phyloP scores from a whole-genome alignment of 805 yeast genomes.

The Spathaspora boniae region DNA sequence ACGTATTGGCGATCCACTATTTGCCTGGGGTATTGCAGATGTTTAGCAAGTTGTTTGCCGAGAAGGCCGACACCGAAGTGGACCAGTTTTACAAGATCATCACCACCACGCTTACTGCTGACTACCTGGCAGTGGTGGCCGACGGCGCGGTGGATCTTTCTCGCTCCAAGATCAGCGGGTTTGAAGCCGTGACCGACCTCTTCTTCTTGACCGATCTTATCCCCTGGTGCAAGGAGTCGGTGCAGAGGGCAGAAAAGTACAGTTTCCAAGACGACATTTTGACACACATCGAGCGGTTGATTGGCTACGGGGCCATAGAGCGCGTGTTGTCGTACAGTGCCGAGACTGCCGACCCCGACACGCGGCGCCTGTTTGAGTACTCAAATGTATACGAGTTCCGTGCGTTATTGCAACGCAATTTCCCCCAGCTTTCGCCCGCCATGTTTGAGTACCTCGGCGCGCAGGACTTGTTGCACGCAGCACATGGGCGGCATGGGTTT shows the following conservation, averaged over 20 bases:
- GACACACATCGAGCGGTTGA: conserved; percentile 54
- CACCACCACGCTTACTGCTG: conserved; percentile 23
- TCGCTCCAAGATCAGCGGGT: conserved; percentile 27
- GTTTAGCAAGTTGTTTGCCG: conserved; percentile 39
- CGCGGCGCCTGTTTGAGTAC: conserved; percentile 34
- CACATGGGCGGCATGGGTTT: conserved; percentile 22
- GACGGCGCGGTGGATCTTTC: conserved; percentile 27
- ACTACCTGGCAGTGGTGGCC: conserved; percentile 15
- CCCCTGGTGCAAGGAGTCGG: conserved; percentile 60
- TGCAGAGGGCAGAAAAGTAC: conserved; percentile 37
- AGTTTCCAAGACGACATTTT: conserved; percentile 57
- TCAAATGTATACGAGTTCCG: conserved; percentile 62
- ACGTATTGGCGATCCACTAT: conserved; percentile 60
- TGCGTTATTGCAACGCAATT: conserved; percentile 59
- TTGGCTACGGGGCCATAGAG: conserved; percentile 68
- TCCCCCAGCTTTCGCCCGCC: conserved; percentile 54
- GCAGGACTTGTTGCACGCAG: conserved; percentile 25
- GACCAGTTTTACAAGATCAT: conserved; percentile 37
- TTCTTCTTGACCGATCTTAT: conserved; percentile 57
- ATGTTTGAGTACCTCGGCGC: conserved; percentile 51
- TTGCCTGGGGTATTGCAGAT: conserved; percentile 56
- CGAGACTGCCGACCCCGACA: conserved; percentile 43
- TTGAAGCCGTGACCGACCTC: conserved; percentile 43
- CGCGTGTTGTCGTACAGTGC: conserved; percentile 60
- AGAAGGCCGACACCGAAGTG: conserved; percentile 21